These are phyloP conservation scores for Pleodorina starrii DNA, from an alignment of 139 green algal species.

Conservation along the genomic window DNA sequence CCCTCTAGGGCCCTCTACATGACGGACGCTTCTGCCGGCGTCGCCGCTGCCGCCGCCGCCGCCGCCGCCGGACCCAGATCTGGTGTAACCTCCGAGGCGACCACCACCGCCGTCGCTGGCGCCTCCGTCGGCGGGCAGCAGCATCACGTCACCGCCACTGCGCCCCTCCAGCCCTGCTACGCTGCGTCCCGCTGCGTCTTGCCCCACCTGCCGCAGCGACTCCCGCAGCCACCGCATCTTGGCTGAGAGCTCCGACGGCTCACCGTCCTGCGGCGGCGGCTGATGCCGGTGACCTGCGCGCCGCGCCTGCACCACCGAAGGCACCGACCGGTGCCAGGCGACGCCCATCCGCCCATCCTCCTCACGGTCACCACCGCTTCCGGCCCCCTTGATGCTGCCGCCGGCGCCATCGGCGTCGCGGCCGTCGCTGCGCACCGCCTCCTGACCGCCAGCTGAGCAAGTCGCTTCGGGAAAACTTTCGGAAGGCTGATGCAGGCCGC, in stretches of 20 bases:
- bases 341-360: neutral
- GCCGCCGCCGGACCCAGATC: no score
- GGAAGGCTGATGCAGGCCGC: neutral
- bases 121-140: no score
- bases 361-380: neutral
- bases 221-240: neutral
- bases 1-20: no score
- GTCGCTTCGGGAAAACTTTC: neutral
- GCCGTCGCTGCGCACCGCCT: neutral
- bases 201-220: neutral
- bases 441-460: no score
- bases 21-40: neutral
- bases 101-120: neutral
- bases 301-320: neutral
- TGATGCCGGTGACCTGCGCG: neutral
- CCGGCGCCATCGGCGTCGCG: neutral
- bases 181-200: no score
- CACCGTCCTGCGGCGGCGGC: neutral
- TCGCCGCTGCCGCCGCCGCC: neutral
- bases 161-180: neutral
- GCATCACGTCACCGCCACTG: no score
- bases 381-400: neutral
- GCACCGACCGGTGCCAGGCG: neutral
- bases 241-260: neutral
- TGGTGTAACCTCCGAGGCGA: no score